phyloP scores from a whole-genome alignment of 805 yeast species.

The Saturnispora silvae region DNA sequence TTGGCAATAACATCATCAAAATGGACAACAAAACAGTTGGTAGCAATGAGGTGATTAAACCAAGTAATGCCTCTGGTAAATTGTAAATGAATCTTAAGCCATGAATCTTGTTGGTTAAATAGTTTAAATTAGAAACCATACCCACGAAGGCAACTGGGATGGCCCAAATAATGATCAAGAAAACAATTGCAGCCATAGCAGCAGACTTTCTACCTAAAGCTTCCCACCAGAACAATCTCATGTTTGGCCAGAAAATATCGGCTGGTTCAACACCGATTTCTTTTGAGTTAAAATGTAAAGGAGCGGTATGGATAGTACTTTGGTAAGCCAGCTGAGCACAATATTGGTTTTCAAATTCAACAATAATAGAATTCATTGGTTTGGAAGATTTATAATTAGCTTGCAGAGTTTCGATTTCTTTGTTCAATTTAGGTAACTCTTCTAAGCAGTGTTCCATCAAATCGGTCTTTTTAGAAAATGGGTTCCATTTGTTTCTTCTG shows the following conservation, averaged over 20 bases:
- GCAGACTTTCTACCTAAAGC: slow-evolving; percentile 41
- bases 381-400: slow-evolving; percentile 32
- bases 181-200: slow-evolving; percentile 44
- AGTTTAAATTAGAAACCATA: slow-evolving; percentile 56
- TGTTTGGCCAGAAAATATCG: slow-evolving; percentile 59
- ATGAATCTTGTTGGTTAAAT: slow-evolving; percentile 44
- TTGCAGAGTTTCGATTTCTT: slow-evolving; percentile 48
- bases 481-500: slow-evolving; percentile 26
- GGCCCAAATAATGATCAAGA: slow-evolving; percentile 58
- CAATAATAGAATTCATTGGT: slow-evolving; percentile 74
- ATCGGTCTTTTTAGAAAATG: slow-evolving; percentile 51
- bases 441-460: slow-evolving; percentile 48
- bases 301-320: slow-evolving; percentile 51
- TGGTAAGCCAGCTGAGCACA: slow-evolving; percentile 66
- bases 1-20: slow-evolving; percentile 58
- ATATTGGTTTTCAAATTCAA: slow-evolving; percentile 69
- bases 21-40: slow-evolving; percentile 59
- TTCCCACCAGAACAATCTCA: slow-evolving; percentile 79
- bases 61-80: slow-evolving; percentile 43
- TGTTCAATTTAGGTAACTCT: slow-evolving; percentile 44
- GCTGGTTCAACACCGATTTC: slow-evolving; percentile 53
- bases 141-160: slow-evolving; percentile 75
- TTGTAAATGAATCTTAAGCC: slow-evolving; percentile 48
- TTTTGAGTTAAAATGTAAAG: slow-evolving; percentile 51
- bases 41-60: slow-evolving; percentile 56